Evolutionary conservation across 78 protist genomes (phyloP).

Genomic region (Paulinella micropora): DNA sequence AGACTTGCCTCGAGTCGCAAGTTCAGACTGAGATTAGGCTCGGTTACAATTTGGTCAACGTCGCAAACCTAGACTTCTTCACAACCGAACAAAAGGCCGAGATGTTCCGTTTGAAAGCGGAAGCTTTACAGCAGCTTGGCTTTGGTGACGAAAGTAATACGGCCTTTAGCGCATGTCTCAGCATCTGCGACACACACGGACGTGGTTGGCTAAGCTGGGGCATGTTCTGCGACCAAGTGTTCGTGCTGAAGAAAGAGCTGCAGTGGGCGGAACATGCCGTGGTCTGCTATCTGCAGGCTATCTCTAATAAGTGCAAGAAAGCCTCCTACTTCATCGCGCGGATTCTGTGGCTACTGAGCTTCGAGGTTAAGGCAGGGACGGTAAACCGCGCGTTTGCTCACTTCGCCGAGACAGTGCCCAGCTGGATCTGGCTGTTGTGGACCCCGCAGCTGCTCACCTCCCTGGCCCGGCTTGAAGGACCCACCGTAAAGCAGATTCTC

Average conservation of each 20-base stretch:
- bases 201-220: constrained; percentile 28
- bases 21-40: not conserved
- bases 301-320: not conserved
- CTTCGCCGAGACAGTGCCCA: constrained; percentile 24
- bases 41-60: not conserved
- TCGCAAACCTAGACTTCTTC: not conserved
- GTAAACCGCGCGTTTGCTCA: constrained; percentile 11
- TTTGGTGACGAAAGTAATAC: not conserved
- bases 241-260: not conserved
- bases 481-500: not conserved
- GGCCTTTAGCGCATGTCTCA: constrained; percentile 2
- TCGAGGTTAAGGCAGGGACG: not conserved
- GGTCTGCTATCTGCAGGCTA: constrained; percentile 16
- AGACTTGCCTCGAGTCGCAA: constrained; percentile 8
- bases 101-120: constrained; percentile 25
- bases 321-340: not conserved
- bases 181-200: not conserved
- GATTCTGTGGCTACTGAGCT: not conserved
- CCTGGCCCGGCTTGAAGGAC: constrained; percentile 7
- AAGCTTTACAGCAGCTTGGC: not conserved
- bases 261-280: constrained; percentile 17
- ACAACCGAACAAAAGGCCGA: constrained; percentile 3
- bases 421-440: constrained; percentile 45
- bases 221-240: not conserved
- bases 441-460: constrained; percentile 40